These are phyloP conservation scores for Penicillium nordicum DNA, from an alignment of 2,329 filamentous ascomycete genomes.

Conservation along the genomic window DNA sequence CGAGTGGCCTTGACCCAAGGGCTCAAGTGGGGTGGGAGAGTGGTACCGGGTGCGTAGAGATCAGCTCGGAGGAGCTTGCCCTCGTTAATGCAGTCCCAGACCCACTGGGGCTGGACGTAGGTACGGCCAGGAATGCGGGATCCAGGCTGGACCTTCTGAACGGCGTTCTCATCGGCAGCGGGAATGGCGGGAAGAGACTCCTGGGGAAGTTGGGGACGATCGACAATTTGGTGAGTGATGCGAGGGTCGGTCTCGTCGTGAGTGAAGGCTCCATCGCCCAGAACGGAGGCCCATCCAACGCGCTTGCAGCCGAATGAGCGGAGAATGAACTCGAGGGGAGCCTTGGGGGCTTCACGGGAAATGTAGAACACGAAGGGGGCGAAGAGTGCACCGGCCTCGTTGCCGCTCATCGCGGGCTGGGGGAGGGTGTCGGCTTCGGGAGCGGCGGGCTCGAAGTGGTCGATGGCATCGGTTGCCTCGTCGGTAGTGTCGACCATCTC, in stretches of 20 bases:
- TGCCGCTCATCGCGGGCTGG: conserved; percentile 68
- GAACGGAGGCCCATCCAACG: conserved; percentile 87
- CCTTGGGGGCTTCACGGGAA: conserved; percentile 86
- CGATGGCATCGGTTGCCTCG: conserved; percentile 63
- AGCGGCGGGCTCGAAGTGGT: conserved; percentile 84
- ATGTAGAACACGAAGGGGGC: conserved; percentile 86
- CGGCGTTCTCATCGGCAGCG: conserved; percentile 40
- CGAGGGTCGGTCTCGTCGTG: conserved; percentile 79
- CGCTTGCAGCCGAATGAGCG: conserved; percentile 93
- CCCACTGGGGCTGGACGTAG: conserved; percentile 96
- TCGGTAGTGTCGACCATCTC: conserved; percentile 47
- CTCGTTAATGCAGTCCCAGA: conserved; percentile 95
- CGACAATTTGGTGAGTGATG: conserved; percentile 96
- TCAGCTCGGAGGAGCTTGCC: conserved; percentile 83
- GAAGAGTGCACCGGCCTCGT: conserved; percentile 72
- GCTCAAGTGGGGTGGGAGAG: conserved; percentile 89
- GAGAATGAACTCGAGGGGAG: conserved; percentile 87
- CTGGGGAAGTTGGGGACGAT: conserved; percentile 71
- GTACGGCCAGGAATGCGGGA: conserved; percentile 83
- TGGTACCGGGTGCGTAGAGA: conserved; percentile 82
- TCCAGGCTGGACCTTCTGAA: conserved; percentile 53
- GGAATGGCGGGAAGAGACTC: conserved; percentile 47
- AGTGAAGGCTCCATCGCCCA: conserved; percentile 90
- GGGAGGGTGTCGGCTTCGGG: conserved; percentile 80
- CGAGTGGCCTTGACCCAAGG: conserved; percentile 87